Evolutionary conservation across 2,329 filamentous ascomycete species (phyloP), one percentile per base, ranked within the genome.

Genomic region (Rhynchosporium graminicola): DNA sequence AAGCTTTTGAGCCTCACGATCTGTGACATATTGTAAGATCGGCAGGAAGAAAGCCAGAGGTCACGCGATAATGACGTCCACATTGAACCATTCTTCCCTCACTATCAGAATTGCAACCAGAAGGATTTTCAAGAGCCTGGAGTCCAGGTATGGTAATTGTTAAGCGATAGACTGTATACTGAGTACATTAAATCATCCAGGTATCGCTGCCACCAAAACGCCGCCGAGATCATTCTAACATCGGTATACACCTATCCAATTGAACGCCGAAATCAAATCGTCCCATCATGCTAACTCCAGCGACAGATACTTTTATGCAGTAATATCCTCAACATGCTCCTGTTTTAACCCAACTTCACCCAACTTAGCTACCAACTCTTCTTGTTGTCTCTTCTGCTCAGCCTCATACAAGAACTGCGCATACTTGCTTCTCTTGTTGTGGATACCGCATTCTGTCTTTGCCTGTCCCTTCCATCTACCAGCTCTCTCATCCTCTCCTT

Each of bases 391-490:
- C 69, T 74, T 74, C 68, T 71, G 66, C 57, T 74, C 73, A 65
- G 67, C 63, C 59, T 73, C 72, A 28, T 60, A 59, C 60, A 75
- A 57, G 57, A 89, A 97, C 78, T 93, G 87, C 10, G 92, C 90
- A 74, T 98, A 99, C 70, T 92, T 88, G 63, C 91, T 96, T 77
- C 93, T 89, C 78, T 95, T 96, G 83, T 98, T 98, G 85, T 99
- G 95, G 74, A 99, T 98, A 54, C 95, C 95, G 77, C 95, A 99
- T 81, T 99, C 95, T 15, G 92, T 96, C 88, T 99, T 99, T 73
- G 83, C 80, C 77, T 92, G 90, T 65, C 95, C 95, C 84, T 97
- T 97, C 95, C 95, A 99, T 70, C 95, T 88, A 63, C 95, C 95
- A 8, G 95, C 90, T 57, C 95, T 89, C 85, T 99, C 95, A 73